A percentile compares a stretch with the other conserved stretches of the same genome.
Conservation (phyloP, 495 filamentous ascomycete genomes). For the Coniosporium apollinis region DNA sequence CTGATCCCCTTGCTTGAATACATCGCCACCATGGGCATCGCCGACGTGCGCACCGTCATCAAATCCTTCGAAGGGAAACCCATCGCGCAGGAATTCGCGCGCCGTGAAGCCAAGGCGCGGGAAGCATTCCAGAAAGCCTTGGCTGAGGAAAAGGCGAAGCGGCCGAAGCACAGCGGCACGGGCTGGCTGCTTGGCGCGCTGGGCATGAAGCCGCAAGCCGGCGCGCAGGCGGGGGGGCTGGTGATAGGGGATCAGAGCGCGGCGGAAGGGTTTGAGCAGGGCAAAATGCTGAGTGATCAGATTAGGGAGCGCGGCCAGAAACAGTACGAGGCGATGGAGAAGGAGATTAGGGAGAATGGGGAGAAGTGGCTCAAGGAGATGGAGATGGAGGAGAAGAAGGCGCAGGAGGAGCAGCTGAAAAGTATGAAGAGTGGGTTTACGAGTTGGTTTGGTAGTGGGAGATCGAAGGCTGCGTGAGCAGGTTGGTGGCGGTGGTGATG, state of each 20-base stretch:
- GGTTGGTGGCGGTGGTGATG: too few species aligned
- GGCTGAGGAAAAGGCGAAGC: slow-evolving; percentile 51
- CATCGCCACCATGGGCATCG: slow-evolving; percentile 77
- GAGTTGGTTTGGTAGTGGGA: slow-evolving; percentile 34
- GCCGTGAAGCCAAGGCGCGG: slow-evolving; percentile 69
- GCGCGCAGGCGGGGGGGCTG: slow-evolving; percentile 14
- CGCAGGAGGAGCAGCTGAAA: slow-evolving; percentile 77
- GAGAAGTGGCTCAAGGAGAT: slow-evolving; percentile 91
- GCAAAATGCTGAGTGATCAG: slow-evolving; percentile 90
- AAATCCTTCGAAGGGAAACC: slow-evolving; percentile 73
- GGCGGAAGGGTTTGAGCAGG: slow-evolving; percentile 44
- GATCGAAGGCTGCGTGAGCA: too few species aligned
- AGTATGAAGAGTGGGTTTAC: slow-evolving; percentile 55
- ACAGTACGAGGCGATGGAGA: slow-evolving; percentile 76
- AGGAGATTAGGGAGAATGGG: slow-evolving; percentile 73
- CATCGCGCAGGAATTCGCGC: slow-evolving; percentile 77
- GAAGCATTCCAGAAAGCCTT: slow-evolving; percentile 63
- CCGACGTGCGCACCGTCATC: slow-evolving; percentile 68
- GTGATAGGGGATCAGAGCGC: slow-evolving; percentile 44
- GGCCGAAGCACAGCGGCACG: slow-evolving; percentile 35
- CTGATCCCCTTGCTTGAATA: slow-evolving; percentile 95
- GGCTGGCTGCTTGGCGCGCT: slow-evolving; percentile 48
- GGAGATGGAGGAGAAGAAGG: slow-evolving; percentile 66
- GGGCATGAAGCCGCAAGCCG: slow-evolving; percentile 48
- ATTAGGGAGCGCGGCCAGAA: slow-evolving; percentile 79